Conservation (phyloP, 1,284 basidiomycete species). For the Grifola frondosa region DNA sequence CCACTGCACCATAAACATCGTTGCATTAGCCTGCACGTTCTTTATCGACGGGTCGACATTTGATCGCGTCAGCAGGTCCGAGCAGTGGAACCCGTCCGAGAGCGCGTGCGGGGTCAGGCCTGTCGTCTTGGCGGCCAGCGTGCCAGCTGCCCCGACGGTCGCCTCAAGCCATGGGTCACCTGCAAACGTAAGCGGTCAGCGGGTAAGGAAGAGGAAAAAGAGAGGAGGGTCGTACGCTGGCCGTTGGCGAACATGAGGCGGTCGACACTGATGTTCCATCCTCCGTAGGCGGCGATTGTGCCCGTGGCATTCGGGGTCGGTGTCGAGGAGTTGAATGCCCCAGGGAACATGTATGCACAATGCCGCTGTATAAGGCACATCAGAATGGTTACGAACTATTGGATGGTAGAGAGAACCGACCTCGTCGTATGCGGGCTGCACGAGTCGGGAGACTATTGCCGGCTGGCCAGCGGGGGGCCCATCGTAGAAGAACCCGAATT, state of each 20-base stretch:
- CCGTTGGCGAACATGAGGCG: constrained; percentile 69
- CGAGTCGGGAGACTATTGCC: constrained; percentile 52
- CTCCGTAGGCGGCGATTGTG: constrained; percentile 50
- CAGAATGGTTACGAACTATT: constrained; percentile 23
- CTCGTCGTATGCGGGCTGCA: constrained; percentile 52
- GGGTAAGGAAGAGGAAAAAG: background rate
- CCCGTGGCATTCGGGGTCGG: constrained; percentile 32
- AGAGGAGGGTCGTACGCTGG: constrained; percentile 44
- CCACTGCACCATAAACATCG: constrained; percentile 26
- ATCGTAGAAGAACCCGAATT: constrained; percentile 60
- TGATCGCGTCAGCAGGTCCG: constrained; percentile 48
- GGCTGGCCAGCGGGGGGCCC: constrained; percentile 49
- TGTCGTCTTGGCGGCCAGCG: constrained; percentile 31
- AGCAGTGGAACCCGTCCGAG: constrained; percentile 63
- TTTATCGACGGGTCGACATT: constrained; percentile 46
- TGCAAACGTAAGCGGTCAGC: constrained; percentile 21
- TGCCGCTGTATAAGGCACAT: constrained; percentile 43
- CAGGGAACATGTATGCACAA: constrained; percentile 57
- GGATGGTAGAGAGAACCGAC: constrained; percentile 32
- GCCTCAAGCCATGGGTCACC: constrained; percentile 70
- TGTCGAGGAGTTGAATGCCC: constrained; percentile 40
- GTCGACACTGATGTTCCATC: constrained; percentile 57
- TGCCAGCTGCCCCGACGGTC: constrained; percentile 57
- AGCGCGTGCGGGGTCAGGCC: constrained; percentile 54
- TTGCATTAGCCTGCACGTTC: constrained; percentile 46